A percentile compares a stretch with the other conserved stretches of the same genome.
Evolutionary conservation across 148 eudicot genomes (phyloP).

Genomic region (Pouteria glomerata): DNA sequence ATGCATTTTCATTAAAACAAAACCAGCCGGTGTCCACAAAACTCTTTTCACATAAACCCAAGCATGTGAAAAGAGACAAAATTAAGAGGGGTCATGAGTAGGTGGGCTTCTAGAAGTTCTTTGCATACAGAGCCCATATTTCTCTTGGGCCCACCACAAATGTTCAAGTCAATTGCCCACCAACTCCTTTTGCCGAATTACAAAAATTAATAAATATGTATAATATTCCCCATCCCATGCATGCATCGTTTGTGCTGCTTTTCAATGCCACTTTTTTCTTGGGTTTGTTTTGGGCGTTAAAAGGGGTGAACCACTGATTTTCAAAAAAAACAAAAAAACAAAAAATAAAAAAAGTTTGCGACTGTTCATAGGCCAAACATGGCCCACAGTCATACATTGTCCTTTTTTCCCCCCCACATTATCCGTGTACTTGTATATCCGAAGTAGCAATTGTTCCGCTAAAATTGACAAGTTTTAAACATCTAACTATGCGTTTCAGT

Average conservation of each 20-base stretch:
- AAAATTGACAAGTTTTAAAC: no score
- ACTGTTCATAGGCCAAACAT: neutral
- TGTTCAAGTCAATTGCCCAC: conserved; percentile 21
- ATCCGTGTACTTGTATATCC: neutral
- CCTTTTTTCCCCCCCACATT: neutral
- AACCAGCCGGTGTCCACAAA: no score
- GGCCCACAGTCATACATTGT: neutral
- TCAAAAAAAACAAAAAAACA: no score
- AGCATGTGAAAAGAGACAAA: neutral
- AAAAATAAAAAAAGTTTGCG: neutral
- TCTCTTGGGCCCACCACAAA: conserved; percentile 17
- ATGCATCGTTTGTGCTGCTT: neutral
- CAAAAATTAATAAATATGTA: neutral
- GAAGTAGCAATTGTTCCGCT: no score
- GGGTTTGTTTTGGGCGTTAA: neutral
- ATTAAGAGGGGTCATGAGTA: conserved; percentile 9
- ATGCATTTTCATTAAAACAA: no score
- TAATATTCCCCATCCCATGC: no score
- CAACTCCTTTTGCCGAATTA: conserved; percentile 19
- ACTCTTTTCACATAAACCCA: no score
- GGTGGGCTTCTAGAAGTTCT: conserved; percentile 30
- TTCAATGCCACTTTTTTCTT: neutral
- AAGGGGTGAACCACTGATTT: neutral
- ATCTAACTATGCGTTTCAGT: no score
- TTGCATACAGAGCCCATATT: neutral